phyloP scores from a whole-genome alignment of 1,284 basidiomycete genomes.

The Cerrena zonata region DNA sequence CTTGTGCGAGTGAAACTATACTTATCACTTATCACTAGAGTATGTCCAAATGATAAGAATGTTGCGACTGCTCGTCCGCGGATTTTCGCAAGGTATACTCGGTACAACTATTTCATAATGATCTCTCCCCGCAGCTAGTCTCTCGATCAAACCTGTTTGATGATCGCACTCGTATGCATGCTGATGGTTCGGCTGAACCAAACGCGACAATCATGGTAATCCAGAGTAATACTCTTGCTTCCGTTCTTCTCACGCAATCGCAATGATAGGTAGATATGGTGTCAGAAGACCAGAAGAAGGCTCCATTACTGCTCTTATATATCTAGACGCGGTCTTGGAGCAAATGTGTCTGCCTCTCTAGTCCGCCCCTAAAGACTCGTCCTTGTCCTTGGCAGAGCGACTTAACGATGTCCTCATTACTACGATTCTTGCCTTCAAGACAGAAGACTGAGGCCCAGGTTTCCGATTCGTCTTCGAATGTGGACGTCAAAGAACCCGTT shows the following conservation, averaged over 20 bases:
- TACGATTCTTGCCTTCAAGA: neutral
- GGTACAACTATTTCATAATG: too few relatives aligned
- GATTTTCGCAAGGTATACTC: too few relatives aligned
- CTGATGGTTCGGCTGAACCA: too few relatives aligned
- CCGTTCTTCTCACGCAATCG: neutral
- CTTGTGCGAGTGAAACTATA: too few relatives aligned
- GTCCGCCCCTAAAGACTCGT: neutral
- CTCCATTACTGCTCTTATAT: neutral
- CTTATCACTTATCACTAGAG: too few relatives aligned
- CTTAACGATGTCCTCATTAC: constrained; percentile 3
- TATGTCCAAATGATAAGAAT: too few relatives aligned
- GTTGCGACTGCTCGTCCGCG: too few relatives aligned
- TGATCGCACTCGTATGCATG: too few relatives aligned
- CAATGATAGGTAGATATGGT: constrained; percentile 11
- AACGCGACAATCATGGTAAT: too few relatives aligned
- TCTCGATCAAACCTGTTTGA: too few relatives aligned
- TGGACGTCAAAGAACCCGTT: neutral
- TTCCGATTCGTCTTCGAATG: neutral
- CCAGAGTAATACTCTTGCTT: too few relatives aligned
- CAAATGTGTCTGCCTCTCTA: neutral
- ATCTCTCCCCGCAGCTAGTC: too few relatives aligned
- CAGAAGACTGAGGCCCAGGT: neutral
- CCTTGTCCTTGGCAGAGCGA: neutral
- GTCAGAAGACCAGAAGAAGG: neutral
- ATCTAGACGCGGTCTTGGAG: neutral